Evolutionary conservation across 2,329 filamentous ascomycete species (phyloP), one percentile per base, ranked within the genome.

Genomic region (Fusarium austroafricanum): DNA sequence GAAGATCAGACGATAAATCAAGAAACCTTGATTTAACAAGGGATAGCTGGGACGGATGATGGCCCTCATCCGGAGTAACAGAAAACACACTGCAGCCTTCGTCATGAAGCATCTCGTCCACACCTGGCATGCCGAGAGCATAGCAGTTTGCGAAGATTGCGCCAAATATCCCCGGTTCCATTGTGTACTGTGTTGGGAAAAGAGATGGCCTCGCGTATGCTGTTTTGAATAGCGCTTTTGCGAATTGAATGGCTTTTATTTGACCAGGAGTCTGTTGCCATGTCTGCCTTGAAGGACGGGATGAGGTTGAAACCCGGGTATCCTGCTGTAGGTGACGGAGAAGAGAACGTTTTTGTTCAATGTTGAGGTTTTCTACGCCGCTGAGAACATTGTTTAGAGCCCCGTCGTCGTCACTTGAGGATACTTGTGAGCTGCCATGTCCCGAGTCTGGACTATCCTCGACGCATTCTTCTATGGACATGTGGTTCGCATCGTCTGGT

Each of bases 121-220:
- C 46, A 21, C 73, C 66, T 5, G 43, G 37, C 65, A 77, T 73
- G 21, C 77, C 77, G n/a, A 78, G 71, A 42, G 75, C 77, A 23
- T 79, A 75, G 9, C 76, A 75, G 57, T 81, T 82, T 12, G 77
- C 76, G 7, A 82, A 66, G 2, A 79, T 68, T 10, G 76, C 75
- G 8, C 74, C 73, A 63, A 81, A 80, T 49, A 79, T 73, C 9
- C 72, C 70, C 12, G 56, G 40, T 18, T 72, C 62, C 49, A 46
- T 65, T 10, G 55, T 57, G 44, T 67, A 74, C 37, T 70, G 52
- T 11, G 55, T 59, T 5, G 67, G 71, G 2, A 63, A 44, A 20
- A 63, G 50, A 11, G 57, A 53, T 2, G 71, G 72, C 6, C 60
- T 50, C 15, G 63, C 46, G 23, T 62, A 44, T 31, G 61, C 56